A percentile compares a stretch with the other conserved stretches of the same genome.
These are phyloP conservation scores for Naganishia friedmannii DNA, from an alignment of 768 basidiomycete genomes.

Conservation along the genomic window DNA sequence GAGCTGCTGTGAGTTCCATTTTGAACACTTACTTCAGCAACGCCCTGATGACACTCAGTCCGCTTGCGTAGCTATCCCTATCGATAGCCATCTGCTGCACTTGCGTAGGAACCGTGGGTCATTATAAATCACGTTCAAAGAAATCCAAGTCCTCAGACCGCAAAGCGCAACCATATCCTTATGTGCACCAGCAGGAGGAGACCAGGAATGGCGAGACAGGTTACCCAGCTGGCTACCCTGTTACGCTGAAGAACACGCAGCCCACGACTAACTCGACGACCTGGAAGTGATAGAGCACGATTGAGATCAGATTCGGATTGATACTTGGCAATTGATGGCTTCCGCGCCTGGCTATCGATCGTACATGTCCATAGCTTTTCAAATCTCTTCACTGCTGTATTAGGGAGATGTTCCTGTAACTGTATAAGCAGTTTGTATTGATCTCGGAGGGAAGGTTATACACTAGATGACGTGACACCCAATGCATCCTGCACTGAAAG, in stretches of 20 bases:
- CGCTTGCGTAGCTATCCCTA: not conserved
- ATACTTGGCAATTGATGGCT: no score
- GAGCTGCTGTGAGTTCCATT: constrained; percentile 18
- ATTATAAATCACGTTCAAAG: not conserved
- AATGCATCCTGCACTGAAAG: no score
- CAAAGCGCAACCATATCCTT: not conserved
- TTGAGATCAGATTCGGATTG: no score
- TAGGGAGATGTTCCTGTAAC: no score
- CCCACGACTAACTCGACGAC: not conserved
- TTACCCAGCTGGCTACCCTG: not conserved
- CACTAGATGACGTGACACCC: no score
- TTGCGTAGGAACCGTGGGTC: constrained; percentile 19
- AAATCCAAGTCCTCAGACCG: not conserved
- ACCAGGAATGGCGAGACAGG: not conserved
- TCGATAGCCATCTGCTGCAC: constrained; percentile 20
- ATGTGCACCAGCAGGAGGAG: no score
- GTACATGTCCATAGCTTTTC: no score
- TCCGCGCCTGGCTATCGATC: no score
- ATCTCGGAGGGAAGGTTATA: not conserved
- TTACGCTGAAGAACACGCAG: not conserved
- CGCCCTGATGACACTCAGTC: no score
- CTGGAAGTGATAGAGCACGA: not conserved
- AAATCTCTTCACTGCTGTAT: no score
- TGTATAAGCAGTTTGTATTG: no score
- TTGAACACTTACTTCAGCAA: not conserved